Evolutionary conservation across 1,284 basidiomycete species (phyloP).

Genomic region (Dichomitus squalens): DNA sequence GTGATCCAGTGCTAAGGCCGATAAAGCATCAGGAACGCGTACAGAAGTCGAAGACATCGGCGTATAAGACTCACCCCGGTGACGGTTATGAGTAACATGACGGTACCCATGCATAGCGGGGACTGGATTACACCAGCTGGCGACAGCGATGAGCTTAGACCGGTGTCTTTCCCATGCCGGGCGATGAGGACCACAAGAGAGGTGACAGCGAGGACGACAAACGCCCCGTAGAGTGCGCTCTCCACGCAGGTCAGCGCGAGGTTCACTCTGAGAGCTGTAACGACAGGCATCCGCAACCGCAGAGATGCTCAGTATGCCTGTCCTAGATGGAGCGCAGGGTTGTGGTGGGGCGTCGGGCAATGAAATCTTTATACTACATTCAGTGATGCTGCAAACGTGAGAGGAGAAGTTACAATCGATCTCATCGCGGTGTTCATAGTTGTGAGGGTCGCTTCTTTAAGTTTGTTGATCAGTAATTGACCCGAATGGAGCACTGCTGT

Average conservation of each 20-base stretch:
- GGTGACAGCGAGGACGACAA: slow-evolving; percentile 3
- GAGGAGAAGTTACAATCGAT: no score
- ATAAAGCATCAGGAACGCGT: background rate
- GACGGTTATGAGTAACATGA: background rate
- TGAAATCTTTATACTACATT: no score
- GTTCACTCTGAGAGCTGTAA: background rate
- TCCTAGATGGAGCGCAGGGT: no score
- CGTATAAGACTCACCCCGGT: background rate
- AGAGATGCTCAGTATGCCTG: no score
- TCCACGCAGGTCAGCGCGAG: slow-evolving; percentile 4
- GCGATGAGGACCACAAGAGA: slow-evolving; percentile 1
- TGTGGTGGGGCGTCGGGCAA: no score
- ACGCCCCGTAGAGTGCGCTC: slow-evolving; percentile 5
- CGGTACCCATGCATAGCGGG: background rate
- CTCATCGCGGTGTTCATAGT: no score
- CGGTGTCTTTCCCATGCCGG: background rate
- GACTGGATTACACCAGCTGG: background rate
- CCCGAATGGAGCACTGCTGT: no score
- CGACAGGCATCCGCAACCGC: no score
- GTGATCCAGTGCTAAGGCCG: slow-evolving; percentile 20
- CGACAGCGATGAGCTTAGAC: background rate
- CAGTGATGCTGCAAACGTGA: no score
- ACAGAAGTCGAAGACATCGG: background rate
- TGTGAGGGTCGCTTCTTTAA: no score
- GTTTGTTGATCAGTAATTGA: no score